Evolutionary conservation across 768 basidiomycete species (phyloP).

Genomic region (Lentinula guzmanii): DNA sequence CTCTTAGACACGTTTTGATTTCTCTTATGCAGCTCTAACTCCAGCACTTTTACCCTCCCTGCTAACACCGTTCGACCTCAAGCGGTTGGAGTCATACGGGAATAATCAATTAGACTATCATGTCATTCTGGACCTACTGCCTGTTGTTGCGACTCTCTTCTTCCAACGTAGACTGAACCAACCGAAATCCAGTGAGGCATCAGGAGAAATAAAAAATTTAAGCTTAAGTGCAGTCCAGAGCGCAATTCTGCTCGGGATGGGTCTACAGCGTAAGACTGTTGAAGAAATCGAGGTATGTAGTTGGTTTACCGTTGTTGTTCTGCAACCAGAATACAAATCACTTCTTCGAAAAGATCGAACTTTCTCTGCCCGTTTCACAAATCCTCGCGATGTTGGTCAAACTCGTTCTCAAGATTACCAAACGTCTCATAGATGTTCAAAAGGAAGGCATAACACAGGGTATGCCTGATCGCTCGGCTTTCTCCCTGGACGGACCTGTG

Average conservation of each 20-base stretch:
- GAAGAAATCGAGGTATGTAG: conserved; percentile 76
- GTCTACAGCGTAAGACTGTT: conserved; percentile 82
- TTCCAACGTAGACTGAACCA: conserved; percentile 60
- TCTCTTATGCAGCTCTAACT: conserved; percentile 21
- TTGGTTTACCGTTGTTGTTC: neutral
- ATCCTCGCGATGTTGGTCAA: conserved; percentile 89
- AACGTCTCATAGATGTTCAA: conserved; percentile 68
- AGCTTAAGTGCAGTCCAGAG: conserved; percentile 84
- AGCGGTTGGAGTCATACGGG: conserved; percentile 91
- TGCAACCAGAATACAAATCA: neutral
- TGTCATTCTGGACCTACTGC: conserved; percentile 89
- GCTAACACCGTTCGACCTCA: conserved; percentile 89
- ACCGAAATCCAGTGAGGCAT: neutral
- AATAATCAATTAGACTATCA: conserved; percentile 97
- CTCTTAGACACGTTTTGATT: neutral
- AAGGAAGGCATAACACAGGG: conserved; percentile 69
- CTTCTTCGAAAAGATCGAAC: conserved; percentile 49
- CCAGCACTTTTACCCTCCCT: conserved; percentile 46
- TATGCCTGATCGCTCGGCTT: conserved; percentile 38
- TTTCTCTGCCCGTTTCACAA: conserved; percentile 82
- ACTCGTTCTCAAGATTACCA: conserved; percentile 78
- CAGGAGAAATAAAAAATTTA: conserved; percentile 43
- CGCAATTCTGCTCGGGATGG: conserved; percentile 84
- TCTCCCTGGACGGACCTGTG: neutral
- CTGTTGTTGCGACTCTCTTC: conserved; percentile 73